Conservation (phyloP, 352 stramenopile genomes). For the Phytophthora sansomeana region DNA sequence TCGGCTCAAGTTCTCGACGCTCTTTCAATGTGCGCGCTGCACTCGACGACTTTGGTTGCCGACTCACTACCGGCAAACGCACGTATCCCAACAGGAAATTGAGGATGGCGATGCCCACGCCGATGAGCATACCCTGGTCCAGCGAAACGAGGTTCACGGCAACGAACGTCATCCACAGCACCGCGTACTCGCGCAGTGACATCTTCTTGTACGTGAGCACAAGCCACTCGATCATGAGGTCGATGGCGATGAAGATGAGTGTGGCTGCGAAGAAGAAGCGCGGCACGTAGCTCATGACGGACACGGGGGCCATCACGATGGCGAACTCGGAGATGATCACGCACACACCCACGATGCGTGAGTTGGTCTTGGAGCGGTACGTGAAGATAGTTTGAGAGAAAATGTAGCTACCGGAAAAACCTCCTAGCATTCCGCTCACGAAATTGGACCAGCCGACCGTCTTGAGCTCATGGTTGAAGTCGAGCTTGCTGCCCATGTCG, state of each 20-base stretch:
- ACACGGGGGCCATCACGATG: constrained; percentile 90
- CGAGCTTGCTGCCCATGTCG: constrained; percentile 92
- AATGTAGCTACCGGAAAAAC: constrained; percentile 98
- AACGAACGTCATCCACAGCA: constrained; percentile 92
- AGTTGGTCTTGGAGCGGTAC: constrained; percentile 89
- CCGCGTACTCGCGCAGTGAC: constrained; percentile 88
- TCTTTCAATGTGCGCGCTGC: constrained; percentile 48
- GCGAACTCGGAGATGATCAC: constrained; percentile 85
- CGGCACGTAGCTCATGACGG: constrained; percentile 94
- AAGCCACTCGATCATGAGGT: constrained; percentile 97
- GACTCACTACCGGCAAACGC: constrained; percentile 60
- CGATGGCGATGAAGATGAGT: constrained; percentile 96
- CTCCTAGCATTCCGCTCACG: constrained; percentile 92
- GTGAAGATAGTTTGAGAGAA: constrained; percentile 99
- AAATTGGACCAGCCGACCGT: constrained; percentile 96
- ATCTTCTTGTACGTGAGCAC: constrained; percentile 75
- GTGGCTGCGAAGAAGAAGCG: constrained; percentile 97
- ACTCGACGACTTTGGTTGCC: constrained; percentile 47
- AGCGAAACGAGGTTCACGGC: constrained; percentile 94
- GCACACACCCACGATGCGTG: constrained; percentile 87
- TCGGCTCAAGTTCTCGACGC: constrained; percentile 55
- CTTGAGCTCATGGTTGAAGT: constrained; percentile 94
- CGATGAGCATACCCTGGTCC: constrained; percentile 93
- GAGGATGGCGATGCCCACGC: constrained; percentile 85
- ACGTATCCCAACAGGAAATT: constrained; percentile 80